A percentile compares a stretch with the other conserved stretches of the same genome.
phyloP scores from a whole-genome alignment of 1,139 yeast genomes.

The Eremothecium cymbalariae region DNA sequence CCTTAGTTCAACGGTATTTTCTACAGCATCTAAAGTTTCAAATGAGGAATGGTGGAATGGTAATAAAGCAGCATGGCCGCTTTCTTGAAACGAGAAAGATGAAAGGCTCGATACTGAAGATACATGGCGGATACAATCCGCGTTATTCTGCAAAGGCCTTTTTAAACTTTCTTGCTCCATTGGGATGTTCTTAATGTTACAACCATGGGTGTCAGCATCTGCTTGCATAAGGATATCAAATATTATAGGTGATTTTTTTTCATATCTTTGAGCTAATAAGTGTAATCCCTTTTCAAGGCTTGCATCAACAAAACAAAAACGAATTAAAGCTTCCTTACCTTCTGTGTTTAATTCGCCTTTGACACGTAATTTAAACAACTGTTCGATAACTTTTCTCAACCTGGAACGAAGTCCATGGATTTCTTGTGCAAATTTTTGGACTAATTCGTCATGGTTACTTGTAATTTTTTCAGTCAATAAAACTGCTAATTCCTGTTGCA shows the following conservation, averaged over 20 bases:
- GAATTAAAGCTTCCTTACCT: slow-evolving; percentile 64
- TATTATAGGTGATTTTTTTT: background rate
- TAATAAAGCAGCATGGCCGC: slow-evolving; percentile 31
- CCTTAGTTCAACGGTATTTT: slow-evolving; percentile 24
- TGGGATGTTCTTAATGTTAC: background rate
- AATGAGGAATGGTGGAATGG: slow-evolving; percentile 31
- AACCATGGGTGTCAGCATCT: background rate
- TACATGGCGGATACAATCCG: background rate
- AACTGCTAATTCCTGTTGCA: slow-evolving; percentile 32
- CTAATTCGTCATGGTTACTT: slow-evolving; percentile 20
- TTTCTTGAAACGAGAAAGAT: slow-evolving; percentile 23
- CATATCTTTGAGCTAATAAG: slow-evolving; percentile 38
- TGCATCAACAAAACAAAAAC: slow-evolving; percentile 61
- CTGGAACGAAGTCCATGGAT: slow-evolving; percentile 40
- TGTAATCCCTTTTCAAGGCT: slow-evolving; percentile 59
- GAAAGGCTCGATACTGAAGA: slow-evolving; percentile 8
- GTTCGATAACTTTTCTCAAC: slow-evolving; percentile 47
- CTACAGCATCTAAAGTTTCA: slow-evolving; percentile 23
- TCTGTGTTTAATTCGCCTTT: slow-evolving; percentile 48
- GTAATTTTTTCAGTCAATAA: slow-evolving; percentile 27
- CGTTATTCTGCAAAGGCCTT: background rate
- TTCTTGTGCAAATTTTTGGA: slow-evolving; percentile 37
- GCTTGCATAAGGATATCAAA: background rate
- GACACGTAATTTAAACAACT: slow-evolving; percentile 48
- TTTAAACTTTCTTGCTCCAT: background rate